Percentiles rank a stretch among this genome's conserved stretches.
phyloP scores from a whole-genome alignment of 768 basidiomycete species.

The Leccinum uliginosum region DNA sequence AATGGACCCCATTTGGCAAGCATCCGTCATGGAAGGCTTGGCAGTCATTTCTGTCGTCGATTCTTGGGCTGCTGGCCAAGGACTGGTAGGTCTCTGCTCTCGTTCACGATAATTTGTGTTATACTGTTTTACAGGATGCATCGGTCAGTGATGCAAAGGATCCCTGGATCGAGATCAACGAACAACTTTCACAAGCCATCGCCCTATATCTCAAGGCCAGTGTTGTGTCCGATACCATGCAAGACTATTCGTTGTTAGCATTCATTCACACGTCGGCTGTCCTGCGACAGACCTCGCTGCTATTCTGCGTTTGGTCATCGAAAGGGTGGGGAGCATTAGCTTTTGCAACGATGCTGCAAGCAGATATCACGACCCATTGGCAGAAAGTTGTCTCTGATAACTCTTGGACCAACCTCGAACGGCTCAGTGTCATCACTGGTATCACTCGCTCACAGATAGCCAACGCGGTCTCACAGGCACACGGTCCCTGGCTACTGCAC shows the following conservation, averaged over 20 bases:
- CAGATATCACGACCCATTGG: slow-evolving; percentile 53
- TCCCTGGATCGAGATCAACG: slow-evolving; percentile 71
- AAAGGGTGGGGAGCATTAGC: slow-evolving; percentile 84
- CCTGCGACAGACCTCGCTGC: slow-evolving; percentile 67
- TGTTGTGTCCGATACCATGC: slow-evolving; percentile 47
- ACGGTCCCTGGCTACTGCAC: slow-evolving; percentile 85
- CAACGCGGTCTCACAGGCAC: slow-evolving; percentile 59
- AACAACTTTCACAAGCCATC: slow-evolving; percentile 64
- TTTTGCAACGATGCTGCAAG: slow-evolving; percentile 69
- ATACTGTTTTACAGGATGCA: slow-evolving; percentile 43
- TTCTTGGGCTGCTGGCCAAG: slow-evolving; percentile 75
- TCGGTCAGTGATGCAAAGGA: slow-evolving; percentile 52
- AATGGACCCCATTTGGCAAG: slow-evolving; percentile 86
- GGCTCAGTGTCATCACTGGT: slow-evolving; percentile 62
- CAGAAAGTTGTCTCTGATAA: slow-evolving; percentile 54
- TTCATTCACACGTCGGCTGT: slow-evolving; percentile 65
- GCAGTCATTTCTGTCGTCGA: slow-evolving; percentile 77
- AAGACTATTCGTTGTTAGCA: slow-evolving; percentile 57
- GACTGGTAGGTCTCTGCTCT: slow-evolving; percentile 48
- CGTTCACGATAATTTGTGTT: neutral
- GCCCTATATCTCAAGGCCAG: slow-evolving; percentile 57
- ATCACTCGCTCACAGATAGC: slow-evolving; percentile 70
- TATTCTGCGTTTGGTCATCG: slow-evolving; percentile 79
- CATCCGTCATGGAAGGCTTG: slow-evolving; percentile 80
- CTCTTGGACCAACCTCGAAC: slow-evolving; percentile 53